Evolutionary conservation across 2,329 filamentous ascomycete species (phyloP), one percentile per base, ranked within the genome.

Genomic region (Aspergillus intermedius): DNA sequence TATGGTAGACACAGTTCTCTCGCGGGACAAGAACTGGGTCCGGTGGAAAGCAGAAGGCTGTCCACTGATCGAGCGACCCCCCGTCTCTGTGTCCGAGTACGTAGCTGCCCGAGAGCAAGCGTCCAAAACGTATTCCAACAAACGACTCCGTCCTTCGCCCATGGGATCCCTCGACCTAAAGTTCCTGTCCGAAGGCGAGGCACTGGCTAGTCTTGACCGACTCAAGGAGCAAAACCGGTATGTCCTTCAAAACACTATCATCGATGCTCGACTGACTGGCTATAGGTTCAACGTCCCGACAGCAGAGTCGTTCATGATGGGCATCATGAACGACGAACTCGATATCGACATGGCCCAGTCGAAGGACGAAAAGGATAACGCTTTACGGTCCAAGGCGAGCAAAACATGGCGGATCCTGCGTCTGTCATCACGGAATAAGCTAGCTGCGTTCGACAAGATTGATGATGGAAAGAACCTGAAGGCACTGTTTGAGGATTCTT

Each of bases 31-130:
- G 74, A 96, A 97, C 65, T 98, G 94, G 94, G 90, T 94, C 41
- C 86, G 90, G 54, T 99, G 93, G 93, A 99, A 99, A 72, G 85
- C 91, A 51, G 90, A 96, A 66, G 88, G 85, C 57, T 98, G 93
- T 65, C 88, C 89, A 21, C 81, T 86, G 5, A 97, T 99, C 61
- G 84, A 91, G 62, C 80, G 82, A 51, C 81, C 86, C 19, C 75
- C 88, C 9, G 78, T 97, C 25, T 78, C 84, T 2, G 77, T 84
- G 1, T 71, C 80, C 23, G 79, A 85, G 42, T 91, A 90, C 64
- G 69, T 83, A 35, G 78, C 83, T 47, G 85, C 90, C 21, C 86
- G 85, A 64, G 74, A 77, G 25, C 75, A 80, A 42, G 84, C 84
- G 3, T 77, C 80, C 54, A 83, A 81, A 55, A 76, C 82, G 10